Evolutionary conservation across 2,329 filamentous ascomycete species (phyloP).

Genomic region (Fusarium sp.): DNA sequence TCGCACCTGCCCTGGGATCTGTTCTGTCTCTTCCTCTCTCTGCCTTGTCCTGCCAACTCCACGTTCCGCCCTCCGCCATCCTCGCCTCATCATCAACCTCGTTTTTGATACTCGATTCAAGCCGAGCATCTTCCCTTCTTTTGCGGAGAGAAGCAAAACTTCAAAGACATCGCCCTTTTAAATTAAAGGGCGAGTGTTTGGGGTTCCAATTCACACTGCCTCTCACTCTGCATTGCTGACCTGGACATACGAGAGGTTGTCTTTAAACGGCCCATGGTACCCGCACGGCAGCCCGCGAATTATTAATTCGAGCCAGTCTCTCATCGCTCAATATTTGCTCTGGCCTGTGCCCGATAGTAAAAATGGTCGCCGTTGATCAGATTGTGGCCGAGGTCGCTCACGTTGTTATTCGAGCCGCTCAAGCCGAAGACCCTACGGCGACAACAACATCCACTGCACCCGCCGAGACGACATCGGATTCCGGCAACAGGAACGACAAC

Average conservation of each 20-base stretch:
- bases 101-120: constrained; percentile 24
- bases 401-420: constrained; percentile 39
- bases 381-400: constrained; percentile 42
- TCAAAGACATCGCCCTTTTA: not conserved
- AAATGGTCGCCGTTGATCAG: constrained; percentile 42
- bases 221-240: constrained; percentile 31
- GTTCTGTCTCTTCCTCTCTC: constrained; percentile 22
- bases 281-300: constrained; percentile 40
- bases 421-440: constrained; percentile 32
- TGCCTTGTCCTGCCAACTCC: constrained; percentile 35
- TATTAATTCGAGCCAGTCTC: constrained; percentile 41
- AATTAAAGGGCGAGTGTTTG: constrained; percentile 17
- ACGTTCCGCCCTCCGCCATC: constrained; percentile 36
- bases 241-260: constrained; percentile 33
- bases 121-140: constrained; percentile 28
- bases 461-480: constrained; percentile 25
- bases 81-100: constrained; percentile 24
- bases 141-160: constrained; percentile 8
- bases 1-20: constrained; percentile 30
- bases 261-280: constrained; percentile 41
- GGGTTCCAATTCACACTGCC: constrained; percentile 23
- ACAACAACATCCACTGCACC: constrained; percentile 33
- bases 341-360: constrained; percentile 26
- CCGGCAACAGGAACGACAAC: constrained; percentile 29
- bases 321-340: constrained; percentile 29